Conservation (phyloP, 1,284 basidiomycete genomes). For the Puccinia horiana region DNA sequence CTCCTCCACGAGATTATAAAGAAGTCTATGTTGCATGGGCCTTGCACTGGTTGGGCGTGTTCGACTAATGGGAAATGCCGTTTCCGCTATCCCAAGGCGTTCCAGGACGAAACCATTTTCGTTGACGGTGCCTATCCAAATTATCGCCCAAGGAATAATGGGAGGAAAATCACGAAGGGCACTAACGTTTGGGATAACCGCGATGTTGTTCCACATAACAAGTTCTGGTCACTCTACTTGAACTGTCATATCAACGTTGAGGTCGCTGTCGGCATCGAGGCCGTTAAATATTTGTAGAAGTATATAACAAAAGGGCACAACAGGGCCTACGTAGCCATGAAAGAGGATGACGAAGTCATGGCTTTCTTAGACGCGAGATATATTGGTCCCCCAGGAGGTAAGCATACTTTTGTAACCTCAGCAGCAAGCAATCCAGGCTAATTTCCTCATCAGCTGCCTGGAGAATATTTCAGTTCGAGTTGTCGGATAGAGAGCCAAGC, state of each 20-base stretch:
- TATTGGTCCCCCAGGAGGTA: conserved; percentile 21
- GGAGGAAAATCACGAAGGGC: neutral
- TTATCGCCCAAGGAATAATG: neutral
- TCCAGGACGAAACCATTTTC: conserved; percentile 58
- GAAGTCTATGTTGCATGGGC: conserved; percentile 63
- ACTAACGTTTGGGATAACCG: neutral
- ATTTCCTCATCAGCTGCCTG: neutral
- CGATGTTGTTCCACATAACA: conserved; percentile 24
- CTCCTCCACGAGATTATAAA: conserved; percentile 58
- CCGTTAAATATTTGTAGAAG: conserved; percentile 34
- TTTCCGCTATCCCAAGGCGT: conserved; percentile 62
- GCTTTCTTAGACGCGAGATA: conserved; percentile 8
- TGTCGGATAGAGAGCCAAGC: neutral
- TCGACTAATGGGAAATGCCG: conserved; percentile 62
- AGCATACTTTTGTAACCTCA: too few relatives aligned
- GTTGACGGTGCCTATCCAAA: conserved; percentile 58
- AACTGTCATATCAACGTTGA: conserved; percentile 41
- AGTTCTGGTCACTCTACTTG: neutral
- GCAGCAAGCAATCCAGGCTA: conserved; percentile 40
- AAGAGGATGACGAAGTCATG: neutral
- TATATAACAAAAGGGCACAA: conserved; percentile 28
- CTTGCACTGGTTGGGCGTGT: conserved; percentile 58
- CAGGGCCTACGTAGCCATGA: neutral
- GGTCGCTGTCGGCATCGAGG: neutral
- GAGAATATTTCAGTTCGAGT: neutral